Base-by-base conservation (phyloP, 805 yeast species). In the Wickerhamomyces chambardii region DNA sequence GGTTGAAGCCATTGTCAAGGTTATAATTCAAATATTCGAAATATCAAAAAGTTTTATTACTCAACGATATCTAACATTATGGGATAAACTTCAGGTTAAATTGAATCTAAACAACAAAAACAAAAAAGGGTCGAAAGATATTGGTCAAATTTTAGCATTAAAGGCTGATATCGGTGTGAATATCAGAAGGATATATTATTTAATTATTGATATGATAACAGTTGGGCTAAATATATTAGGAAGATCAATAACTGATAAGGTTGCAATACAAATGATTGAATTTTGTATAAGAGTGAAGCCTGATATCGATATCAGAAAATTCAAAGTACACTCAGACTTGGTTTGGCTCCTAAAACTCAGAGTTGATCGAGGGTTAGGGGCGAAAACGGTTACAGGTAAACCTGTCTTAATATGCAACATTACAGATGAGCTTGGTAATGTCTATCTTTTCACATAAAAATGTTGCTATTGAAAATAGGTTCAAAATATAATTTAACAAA, bases 21-120 rank as follows among this genome's bases (percentile, higher is more conserved):
- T 56, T 1, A 36, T 60, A 6, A 28, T 36, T 3, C 36, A 40
- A 11, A 35, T 64, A 21, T 38, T 66, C 1, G 50, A 49, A 27
- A 66, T 55, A 40, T 58, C 61, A 14, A 75, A 73, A 28, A 55
- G 63, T 14, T 77, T 76, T 43, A 51, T 75, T 41, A 50, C 66
- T 5, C 53, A 61, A 18, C 61, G 70, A 35, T 73, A 73, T 36
- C 40, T 61, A 19, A 74, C 70, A 5, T 45, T 75, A 31, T 74
- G 76, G 72, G 53, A 50, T 2, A 15, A 17, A 0, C 30, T 55
- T 9, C 35, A 44, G 16, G 28, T 24, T 5, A 28, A 28, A 9
- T 7, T 6, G 6, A 24, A 11, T 12, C 12, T 24, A 6, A 24
- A 24, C 6, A 24, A 11, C 7, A 19, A 4, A n/a, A n/a, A n/a